phyloP scores from a whole-genome alignment of 305 asterid species.

The Rubia tinctorum region DNA sequence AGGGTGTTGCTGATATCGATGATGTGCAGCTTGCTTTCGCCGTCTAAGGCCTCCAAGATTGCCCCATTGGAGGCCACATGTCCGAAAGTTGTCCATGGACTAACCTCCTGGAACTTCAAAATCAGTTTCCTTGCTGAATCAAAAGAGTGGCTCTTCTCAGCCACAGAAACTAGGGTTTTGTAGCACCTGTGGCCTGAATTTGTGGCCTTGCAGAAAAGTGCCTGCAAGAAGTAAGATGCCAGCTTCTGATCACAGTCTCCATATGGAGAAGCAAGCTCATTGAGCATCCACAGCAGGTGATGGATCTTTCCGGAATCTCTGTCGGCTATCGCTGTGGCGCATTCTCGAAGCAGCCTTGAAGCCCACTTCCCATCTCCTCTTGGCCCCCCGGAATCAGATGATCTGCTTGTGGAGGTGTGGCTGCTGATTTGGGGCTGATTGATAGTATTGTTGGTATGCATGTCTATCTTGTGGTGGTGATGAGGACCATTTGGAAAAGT shows the following conservation, averaged over 20 bases:
- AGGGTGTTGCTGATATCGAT: conserved; percentile 74
- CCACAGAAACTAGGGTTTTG: conserved; percentile 58
- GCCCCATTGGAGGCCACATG: conserved; percentile 93
- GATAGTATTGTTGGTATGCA: conserved; percentile 16
- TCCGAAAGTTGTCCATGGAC: conserved; percentile 97
- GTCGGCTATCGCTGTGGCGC: conserved; percentile 61
- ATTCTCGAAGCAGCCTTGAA: conserved; percentile 55
- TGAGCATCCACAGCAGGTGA: conserved; percentile 83
- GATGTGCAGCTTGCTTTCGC: conserved; percentile 55
- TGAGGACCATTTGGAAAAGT: conserved; percentile 4
- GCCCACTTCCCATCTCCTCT: conserved; percentile 57
- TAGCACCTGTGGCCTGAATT: conserved; percentile 62
- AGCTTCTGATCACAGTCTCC: conserved; percentile 84
- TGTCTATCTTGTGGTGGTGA: conserved; percentile 11
- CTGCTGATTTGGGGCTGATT: conserved; percentile 19
- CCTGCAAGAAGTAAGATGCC: conserved; percentile 77
- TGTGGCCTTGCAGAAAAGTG: conserved; percentile 70
- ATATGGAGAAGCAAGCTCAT: conserved; percentile 91
- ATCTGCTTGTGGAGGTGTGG: conserved; percentile 23
- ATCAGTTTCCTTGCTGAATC: conserved; percentile 55
- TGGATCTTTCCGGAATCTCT: conserved; percentile 67
- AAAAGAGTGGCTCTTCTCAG: conserved; percentile 56
- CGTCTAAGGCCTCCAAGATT: conserved; percentile 74
- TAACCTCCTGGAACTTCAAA: conserved; percentile 75
- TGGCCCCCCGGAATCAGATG: conserved; percentile 25